A percentile compares a stretch with the other conserved stretches of the same genome.
Evolutionary conservation across 345 rosid species (phyloP).

Genomic region (Bruguiera sexangula): DNA sequence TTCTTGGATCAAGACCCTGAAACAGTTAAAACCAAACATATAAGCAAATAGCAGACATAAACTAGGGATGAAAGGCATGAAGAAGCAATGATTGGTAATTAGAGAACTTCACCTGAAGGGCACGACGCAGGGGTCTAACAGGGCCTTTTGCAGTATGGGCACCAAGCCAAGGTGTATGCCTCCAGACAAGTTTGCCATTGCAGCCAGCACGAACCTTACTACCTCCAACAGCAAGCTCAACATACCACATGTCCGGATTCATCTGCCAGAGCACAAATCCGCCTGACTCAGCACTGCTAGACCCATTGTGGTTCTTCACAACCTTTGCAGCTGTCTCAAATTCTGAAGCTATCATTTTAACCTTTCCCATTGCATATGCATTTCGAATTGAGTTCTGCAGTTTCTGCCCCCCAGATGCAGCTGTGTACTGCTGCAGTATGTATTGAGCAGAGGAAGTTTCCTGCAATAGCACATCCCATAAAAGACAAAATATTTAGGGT

Average conservation of each 20-base stretch:
- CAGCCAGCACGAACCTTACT: constrained; percentile 89
- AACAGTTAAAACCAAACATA: constrained; percentile 8
- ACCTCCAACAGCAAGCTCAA: constrained; percentile 83
- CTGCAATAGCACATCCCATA: constrained; percentile 26
- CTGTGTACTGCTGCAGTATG: constrained; percentile 84
- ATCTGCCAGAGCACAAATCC: constrained; percentile 96
- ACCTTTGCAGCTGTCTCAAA: constrained; percentile 68
- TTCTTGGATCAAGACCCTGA: constrained; percentile 93
- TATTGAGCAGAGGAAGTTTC: constrained; percentile 91
- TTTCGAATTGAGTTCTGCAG: constrained; percentile 69
- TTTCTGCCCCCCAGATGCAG: constrained; percentile 88
- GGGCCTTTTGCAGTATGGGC: constrained; percentile 90
- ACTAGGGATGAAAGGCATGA: not conserved
- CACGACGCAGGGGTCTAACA: constrained; percentile 82
- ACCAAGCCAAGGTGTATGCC: constrained; percentile 95
- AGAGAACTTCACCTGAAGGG: constrained; percentile 61
- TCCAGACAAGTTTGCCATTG: constrained; percentile 86
- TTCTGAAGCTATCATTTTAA: constrained; percentile 74
- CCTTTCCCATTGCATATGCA: constrained; percentile 89
- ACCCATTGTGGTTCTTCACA: constrained; percentile 55
- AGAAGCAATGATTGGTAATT: not conserved
- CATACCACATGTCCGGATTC: constrained; percentile 97
- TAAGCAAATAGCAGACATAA: constrained; percentile 1
- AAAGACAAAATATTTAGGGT: not conserved
- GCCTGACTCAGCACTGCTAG: constrained; percentile 62